Evolutionary conservation across 73 alveolate genomes (phyloP).

Genomic region (Paramecium bursaria): DNA sequence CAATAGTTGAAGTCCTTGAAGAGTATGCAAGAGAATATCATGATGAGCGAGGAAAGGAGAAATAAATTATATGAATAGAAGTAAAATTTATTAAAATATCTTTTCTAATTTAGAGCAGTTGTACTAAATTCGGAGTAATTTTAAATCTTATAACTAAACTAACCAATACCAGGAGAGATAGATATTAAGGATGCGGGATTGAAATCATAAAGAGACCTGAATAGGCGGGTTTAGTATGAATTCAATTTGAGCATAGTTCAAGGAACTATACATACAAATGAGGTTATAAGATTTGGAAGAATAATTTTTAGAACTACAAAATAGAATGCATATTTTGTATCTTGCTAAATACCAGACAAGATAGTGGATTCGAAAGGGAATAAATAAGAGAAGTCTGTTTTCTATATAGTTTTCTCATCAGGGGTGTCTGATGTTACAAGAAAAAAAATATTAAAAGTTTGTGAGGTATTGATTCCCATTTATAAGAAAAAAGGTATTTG

Average conservation of each 20-base stretch:
- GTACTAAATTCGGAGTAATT: neutral
- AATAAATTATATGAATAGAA: neutral
- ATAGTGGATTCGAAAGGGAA: conserved; percentile 62
- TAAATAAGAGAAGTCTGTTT: conserved; percentile 72
- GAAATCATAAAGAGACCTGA: neutral
- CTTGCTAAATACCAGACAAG: conserved; percentile 78
- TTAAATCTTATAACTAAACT: neutral
- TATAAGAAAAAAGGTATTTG: conserved; percentile 67
- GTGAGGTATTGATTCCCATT: conserved; percentile 66
- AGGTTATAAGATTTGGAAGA: conserved; percentile 81
- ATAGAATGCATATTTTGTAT: conserved; percentile 87
- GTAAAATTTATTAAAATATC: neutral
- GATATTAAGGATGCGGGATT: neutral
- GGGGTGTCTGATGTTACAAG: conserved; percentile 77
- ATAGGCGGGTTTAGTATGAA: neutral
- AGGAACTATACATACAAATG: conserved; percentile 88
- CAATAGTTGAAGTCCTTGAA: neutral
- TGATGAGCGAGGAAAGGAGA: neutral
- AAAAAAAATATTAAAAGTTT: conserved; percentile 79
- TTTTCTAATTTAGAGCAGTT: conserved; percentile 39
- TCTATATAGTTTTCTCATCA: conserved; percentile 82
- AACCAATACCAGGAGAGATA: neutral
- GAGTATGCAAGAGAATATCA: neutral
- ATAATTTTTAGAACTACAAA: conserved; percentile 90
- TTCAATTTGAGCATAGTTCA: conserved; percentile 70